phyloP scores from a whole-genome alignment of 352 stramenopile genomes.

The Globisporangium takayamanum region DNA sequence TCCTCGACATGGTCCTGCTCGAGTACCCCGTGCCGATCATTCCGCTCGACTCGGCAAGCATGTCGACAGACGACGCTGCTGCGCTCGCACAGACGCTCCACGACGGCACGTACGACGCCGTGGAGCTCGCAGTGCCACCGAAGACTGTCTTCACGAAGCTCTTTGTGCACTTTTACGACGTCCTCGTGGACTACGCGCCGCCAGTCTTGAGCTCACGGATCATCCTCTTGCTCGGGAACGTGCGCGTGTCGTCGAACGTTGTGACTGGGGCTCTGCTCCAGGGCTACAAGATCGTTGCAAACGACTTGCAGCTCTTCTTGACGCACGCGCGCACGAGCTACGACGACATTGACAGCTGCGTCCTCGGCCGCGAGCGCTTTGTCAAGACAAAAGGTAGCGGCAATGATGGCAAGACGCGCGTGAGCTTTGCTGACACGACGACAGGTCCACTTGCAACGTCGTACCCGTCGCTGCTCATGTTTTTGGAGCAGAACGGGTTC shows the following conservation, averaged over 20 bases:
- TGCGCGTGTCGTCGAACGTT: slow-evolving; percentile 79
- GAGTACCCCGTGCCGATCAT: slow-evolving; percentile 83
- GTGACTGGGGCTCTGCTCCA: slow-evolving; percentile 82
- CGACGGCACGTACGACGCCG: slow-evolving; percentile 32
- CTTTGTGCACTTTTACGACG: slow-evolving; percentile 82
- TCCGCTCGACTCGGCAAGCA: slow-evolving; percentile 67
- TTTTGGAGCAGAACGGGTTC: slow-evolving; percentile 76
- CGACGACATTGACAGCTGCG: slow-evolving; percentile 59
- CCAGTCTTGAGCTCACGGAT: slow-evolving; percentile 50
- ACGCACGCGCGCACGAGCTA: slow-evolving; percentile 56
- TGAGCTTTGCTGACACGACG: slow-evolving; percentile 33
- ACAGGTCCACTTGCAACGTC: slow-evolving; percentile 6
- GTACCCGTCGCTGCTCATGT: slow-evolving; percentile 73
- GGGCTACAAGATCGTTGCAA: slow-evolving; percentile 77
- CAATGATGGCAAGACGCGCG: slow-evolving; percentile 23
- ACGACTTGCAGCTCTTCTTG: slow-evolving; percentile 67
- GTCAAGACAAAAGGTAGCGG: slow-evolving; percentile 13
- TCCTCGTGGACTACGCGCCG: slow-evolving; percentile 74
- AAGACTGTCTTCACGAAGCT: slow-evolving; percentile 88
- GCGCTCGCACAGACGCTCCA: slow-evolving; percentile 33
- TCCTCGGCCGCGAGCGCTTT: slow-evolving; percentile 69
- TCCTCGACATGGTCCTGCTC: slow-evolving; percentile 70
- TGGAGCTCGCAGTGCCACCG: slow-evolving; percentile 55
- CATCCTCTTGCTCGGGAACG: slow-evolving; percentile 68
- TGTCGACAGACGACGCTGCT: slow-evolving; percentile 43